Conservation (phyloP, 2,329 filamentous ascomycete species). For the Endothia cerciana region DNA sequence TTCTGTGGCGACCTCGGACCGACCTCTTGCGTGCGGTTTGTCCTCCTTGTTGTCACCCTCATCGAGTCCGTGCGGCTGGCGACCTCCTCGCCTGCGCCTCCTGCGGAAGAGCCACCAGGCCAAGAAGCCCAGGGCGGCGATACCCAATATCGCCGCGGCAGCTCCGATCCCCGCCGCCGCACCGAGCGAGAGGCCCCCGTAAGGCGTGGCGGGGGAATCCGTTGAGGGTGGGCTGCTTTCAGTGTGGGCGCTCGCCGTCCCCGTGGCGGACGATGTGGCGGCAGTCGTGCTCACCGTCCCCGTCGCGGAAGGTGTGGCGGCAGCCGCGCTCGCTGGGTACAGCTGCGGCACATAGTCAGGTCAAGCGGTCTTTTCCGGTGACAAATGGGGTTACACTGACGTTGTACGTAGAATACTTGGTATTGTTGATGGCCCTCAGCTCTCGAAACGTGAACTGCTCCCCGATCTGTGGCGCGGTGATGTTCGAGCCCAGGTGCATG, state of each 20-base stretch:
- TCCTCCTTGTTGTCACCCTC: not conserved
- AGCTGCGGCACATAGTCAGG: slow-evolving; percentile 7
- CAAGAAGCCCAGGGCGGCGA: not conserved
- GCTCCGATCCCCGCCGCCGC: slow-evolving; percentile 14
- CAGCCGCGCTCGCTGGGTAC: not conserved
- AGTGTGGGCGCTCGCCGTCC: not conserved
- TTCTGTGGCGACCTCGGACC: not conserved
- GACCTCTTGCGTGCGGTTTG: not conserved
- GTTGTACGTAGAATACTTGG: slow-evolving; percentile 6
- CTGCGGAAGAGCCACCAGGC: slow-evolving; percentile 3
- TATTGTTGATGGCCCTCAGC: slow-evolving; percentile 15
- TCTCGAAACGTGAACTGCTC: slow-evolving; percentile 18
- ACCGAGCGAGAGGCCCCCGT: slow-evolving; percentile 1
- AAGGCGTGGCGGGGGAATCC: not conserved
- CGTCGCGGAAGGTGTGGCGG: not conserved
- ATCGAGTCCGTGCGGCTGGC: not conserved
- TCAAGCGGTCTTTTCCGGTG: no score
- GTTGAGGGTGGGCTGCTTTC: not conserved
- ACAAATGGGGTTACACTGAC: not conserved
- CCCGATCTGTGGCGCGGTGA: slow-evolving; percentile 12
- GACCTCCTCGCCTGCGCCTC: not conserved
- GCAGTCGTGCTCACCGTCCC: not conserved
- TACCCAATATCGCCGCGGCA: not conserved
- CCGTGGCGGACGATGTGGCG: not conserved
- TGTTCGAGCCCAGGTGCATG: slow-evolving; percentile 14